Conservation (phyloP, 2,329 filamentous ascomycete genomes). For the Colletotrichum sidae region DNA sequence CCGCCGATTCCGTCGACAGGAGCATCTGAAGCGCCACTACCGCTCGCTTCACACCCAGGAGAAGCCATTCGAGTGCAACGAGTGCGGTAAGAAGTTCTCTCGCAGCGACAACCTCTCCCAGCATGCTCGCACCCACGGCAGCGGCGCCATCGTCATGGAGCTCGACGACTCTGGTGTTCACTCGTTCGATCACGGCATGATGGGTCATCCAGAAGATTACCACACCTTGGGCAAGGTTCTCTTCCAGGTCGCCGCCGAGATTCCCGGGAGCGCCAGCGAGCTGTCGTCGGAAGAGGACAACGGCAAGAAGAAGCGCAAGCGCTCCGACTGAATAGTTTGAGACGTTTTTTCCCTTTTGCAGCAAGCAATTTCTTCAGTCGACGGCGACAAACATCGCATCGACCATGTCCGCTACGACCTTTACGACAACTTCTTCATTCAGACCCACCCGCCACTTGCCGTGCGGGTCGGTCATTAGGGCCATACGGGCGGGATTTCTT, state of each 20-base stretch:
- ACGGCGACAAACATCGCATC: conserved; percentile 36
- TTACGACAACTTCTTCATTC: conserved; percentile 39
- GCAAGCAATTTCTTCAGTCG: conserved; percentile 28
- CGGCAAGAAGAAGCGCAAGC: conserved; percentile 82
- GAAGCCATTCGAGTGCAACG: conserved; percentile 97
- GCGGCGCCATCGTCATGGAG: conserved; percentile 90
- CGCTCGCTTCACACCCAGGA: conserved; percentile 97
- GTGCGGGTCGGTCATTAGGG: conserved; percentile 48
- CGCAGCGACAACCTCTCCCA: conserved; percentile 97
- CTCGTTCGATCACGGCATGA: conserved; percentile 56
- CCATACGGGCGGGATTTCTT: conserved; percentile 22
- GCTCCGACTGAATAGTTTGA: conserved; percentile 65
- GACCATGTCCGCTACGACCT: conserved; percentile 48
- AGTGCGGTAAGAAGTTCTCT: conserved; percentile 99
- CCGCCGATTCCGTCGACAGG: conserved; percentile 96
- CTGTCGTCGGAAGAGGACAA: conserved; percentile 65
- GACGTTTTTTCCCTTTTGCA: conserved; percentile 33
- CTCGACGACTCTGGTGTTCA: conserved; percentile 76
- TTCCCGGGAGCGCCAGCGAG: conserved; percentile 74
- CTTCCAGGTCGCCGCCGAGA: conserved; percentile 82
- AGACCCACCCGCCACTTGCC: conserved; percentile 38
- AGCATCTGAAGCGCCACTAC: conserved; percentile 98
- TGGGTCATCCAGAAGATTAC: conserved; percentile 66
- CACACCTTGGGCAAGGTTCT: conserved; percentile 79
- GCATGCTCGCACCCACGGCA: conserved; percentile 93